Base-by-base conservation (phyloP, 345 rosid genomes). In the Mallotus nudiflorus region DNA sequence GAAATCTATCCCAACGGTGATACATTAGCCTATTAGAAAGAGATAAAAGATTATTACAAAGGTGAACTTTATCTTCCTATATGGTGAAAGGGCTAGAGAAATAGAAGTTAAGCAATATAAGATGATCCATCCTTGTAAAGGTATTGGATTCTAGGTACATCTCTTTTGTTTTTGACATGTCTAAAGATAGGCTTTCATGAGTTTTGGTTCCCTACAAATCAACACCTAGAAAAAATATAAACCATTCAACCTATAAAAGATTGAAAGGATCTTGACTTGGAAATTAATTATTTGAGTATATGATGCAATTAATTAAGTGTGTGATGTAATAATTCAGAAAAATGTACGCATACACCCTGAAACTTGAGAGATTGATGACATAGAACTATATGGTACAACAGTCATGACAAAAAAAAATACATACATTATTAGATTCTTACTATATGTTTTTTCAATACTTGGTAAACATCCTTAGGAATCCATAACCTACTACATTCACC, bases 401-500 rank as follows among this genome's bases (percentile, higher is more conserved):
- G n/a, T n/a, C n/a, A n/a, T n/a, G n/a, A n/a, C n/a, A n/a, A n/a
- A n/a, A n/a, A 33, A 33, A 33, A 33, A 33, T 33, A 6, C 37
- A 33, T 33, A 33, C 37, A 33, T 33, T 33, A 33, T 2, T 33
- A 33, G 37, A 6, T 33, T 20, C 5, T 60, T 37, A 37, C 28
- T 18, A 10, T 37, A 20, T 60, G 9, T 39, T 60, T 60, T 9
- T 39, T 49, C 44, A 69, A 45, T 20, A 58, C 46, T 7, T 27
- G 2, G 14, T 2, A 12, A 11, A 74, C 12, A 15, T 73, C 76
- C 10, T 46, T 11, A 7, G 58, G 33, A 67, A 12, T 10, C 72
- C 72, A 67, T n/a, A 74, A n/a, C 19, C 77, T 61, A 20, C 72
- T 74, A 0, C 77, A 65, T 6, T 54, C 15, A 0, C 28, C 56